Conservation (phyloP, 2,329 filamentous ascomycete species). For the Exserohilum rostratum region DNA sequence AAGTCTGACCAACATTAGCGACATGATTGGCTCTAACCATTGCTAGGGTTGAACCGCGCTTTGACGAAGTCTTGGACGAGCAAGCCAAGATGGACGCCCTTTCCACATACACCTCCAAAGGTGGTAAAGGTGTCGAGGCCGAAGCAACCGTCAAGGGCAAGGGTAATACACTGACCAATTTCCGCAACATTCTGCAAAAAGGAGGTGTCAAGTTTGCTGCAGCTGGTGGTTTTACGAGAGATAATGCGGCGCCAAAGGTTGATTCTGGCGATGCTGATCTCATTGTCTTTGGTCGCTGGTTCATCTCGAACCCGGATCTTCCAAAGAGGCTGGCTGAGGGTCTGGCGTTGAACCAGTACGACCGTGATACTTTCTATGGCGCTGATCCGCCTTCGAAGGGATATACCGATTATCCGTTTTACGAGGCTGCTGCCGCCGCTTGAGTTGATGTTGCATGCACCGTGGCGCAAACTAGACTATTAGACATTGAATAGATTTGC, state of each 20-base stretch:
- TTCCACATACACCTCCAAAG: constrained; percentile 41
- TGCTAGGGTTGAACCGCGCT: constrained; percentile 45
- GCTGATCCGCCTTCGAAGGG: constrained; percentile 46
- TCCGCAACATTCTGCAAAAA: constrained; percentile 56
- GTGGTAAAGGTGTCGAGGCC: constrained; percentile 37
- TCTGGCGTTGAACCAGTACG: constrained; percentile 48
- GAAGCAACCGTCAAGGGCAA: constrained; percentile 37
- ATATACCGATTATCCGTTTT: constrained; percentile 51
- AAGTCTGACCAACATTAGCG: constrained; percentile 7
- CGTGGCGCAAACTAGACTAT: no score
- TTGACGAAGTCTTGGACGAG: constrained; percentile 46
- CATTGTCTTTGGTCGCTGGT: constrained; percentile 54
- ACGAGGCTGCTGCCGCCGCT: constrained; percentile 4
- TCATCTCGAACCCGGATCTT: constrained; percentile 56
- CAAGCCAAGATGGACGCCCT: constrained; percentile 49
- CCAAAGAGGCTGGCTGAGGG: constrained; percentile 51
- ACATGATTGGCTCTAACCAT: constrained; percentile 10
- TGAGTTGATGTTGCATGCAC: no score
- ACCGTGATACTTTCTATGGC: constrained; percentile 55
- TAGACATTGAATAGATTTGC: no score
- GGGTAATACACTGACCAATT: constrained; percentile 38
- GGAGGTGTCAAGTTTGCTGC: constrained; percentile 61
- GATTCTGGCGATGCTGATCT: constrained; percentile 50
- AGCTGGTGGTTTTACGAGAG: constrained; percentile 61
- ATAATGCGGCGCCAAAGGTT: constrained; percentile 58